Base-by-base conservation (phyloP, 1,284 basidiomycete genomes). In the Apiotrichum siamense region DNA sequence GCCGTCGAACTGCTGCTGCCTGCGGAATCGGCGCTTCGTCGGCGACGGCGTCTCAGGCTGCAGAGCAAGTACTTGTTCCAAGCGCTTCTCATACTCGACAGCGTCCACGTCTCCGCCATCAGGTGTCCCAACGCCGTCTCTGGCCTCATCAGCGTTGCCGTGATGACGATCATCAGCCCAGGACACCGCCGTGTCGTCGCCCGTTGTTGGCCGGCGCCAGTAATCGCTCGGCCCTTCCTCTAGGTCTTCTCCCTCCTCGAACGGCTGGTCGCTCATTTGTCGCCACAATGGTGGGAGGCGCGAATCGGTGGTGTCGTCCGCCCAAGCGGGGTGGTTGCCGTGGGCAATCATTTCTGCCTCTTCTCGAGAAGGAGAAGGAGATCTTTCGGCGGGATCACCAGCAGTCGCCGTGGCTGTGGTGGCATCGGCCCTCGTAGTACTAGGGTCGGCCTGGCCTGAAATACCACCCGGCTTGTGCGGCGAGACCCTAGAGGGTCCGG, bases 171-270 rank as follows among this genome's bases (percentile, higher is more conserved):
- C 10, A n/a, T 41, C 7, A 5, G n/a, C 17, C 17, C 20, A 3
- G 26, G n/a, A 27, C 17, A 20, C 23, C 12, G 11, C 41, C 11
- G 10, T 6, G 11, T 43, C 18, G 25, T 23, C 17, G 13, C 26
- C 39, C n/a, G n/a, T n/a, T n/a, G n/a, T n/a, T 12, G 38, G 39
- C 17, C 39, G 46, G 3, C 46, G 50, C 58, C 55, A 58, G 43
- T 60, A 60, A 35, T 60, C 58, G 44, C 58, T 60, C 12, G 59
- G 57, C 3, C 54, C 54, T 10, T 52, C 48, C 36, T 52, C 49
- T 17, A 41, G 35, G n/a, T 51, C 41, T 10, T 50, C 49, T 15
- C 31, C 31, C 9, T 49, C 48, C 27, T 43, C 32, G 26, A 38
- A 49, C 4, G 32, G 45, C 15, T 40, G 40, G 29, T 39, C 43